Evolutionary conservation across 495 filamentous ascomycete genomes (phyloP).

Genomic region (Pyronema domesticum): DNA sequence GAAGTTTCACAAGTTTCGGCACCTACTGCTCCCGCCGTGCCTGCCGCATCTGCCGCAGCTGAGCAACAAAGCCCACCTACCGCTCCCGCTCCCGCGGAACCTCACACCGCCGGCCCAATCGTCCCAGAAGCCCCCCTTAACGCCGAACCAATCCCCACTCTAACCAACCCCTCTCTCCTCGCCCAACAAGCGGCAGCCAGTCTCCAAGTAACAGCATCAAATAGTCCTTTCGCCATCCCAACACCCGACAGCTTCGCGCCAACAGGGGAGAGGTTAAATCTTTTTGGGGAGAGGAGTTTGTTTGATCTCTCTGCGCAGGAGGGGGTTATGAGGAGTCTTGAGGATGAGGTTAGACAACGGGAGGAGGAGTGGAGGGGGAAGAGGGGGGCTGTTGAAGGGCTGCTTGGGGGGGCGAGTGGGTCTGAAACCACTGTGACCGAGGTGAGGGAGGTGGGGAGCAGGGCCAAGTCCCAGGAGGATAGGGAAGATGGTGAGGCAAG

Average conservation of each 20-base stretch:
- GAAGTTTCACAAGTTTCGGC: too few relatives aligned
- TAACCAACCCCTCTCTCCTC: not conserved
- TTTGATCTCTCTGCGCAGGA: slow-evolving; percentile 12
- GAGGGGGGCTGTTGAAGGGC: slow-evolving; percentile 11
- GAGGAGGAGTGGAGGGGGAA: slow-evolving; percentile 11
- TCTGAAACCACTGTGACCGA: not conserved
- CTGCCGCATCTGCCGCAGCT: slow-evolving; percentile 6
- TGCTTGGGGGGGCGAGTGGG: slow-evolving; percentile 4
- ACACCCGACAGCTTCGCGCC: slow-evolving; percentile 9
- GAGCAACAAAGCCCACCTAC: slow-evolving; percentile 12
- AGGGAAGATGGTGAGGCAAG: not conserved
- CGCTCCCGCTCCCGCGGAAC: slow-evolving; percentile 15
- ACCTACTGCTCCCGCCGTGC: slow-evolving; percentile 18
- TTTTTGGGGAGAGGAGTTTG: slow-evolving; percentile 19
- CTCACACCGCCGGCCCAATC: slow-evolving; percentile 14
- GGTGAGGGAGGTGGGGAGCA: not conserved
- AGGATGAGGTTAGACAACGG: slow-evolving; percentile 10
- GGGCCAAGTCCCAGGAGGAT: not conserved
- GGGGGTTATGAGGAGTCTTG: slow-evolving; percentile 9
- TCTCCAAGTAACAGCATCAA: not conserved
- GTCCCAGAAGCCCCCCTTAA: slow-evolving; percentile 7
- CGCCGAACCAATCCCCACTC: slow-evolving; percentile 4
- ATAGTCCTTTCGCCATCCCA: not conserved
- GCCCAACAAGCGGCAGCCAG: not conserved
- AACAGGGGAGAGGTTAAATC: slow-evolving; percentile 7